Evolutionary conservation across 208 protist species (phyloP), one percentile per base, ranked within the genome.

Genomic region (Blastocrithidia nonstop): DNA sequence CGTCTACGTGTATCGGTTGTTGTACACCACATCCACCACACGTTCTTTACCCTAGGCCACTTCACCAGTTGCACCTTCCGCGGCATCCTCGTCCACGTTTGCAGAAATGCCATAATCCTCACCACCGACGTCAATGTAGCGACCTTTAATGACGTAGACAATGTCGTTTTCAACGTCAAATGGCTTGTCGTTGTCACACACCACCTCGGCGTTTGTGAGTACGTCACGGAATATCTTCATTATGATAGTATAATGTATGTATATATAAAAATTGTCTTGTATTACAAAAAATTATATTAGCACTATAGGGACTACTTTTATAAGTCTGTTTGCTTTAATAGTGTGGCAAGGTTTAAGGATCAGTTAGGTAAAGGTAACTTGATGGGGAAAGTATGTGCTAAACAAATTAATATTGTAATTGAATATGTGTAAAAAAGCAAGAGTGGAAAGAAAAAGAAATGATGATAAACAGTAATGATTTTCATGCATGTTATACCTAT

Each of bases 171-270:
- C 75, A 6, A 75, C 43, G 1, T 74, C 63, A 53, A 89, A 76
- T 28, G 81, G 67, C 43, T 59, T 57, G 64, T 93, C 82, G 52
- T 88, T 88, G 67, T 94, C 87, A 66, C 80, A 91, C 50, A 89
- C 66, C 5, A 94, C 79, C 79, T 94, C 87, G 63, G 78, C 68
- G 56, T 75, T 76, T 47, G 81, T 88, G 36, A 94, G 50, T 36
- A 87, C 57, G 41, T 91, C 81, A 63, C 68, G 74, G 66, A 73
- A 94, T 51, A 94, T 88, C 69, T 80, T 86, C 83, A 92, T 92
- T 48, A 40, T 61, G 39, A 44, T 0, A 25, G 5, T 22, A 19
- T 27, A 35, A 45, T 35, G 29, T 35, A n/a, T 35, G 29, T 35
- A n/a, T 35, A 35, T 35, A n/a, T 35, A n/a, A 15, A n/a, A n/a